These are phyloP conservation scores for Speleostelium caveatum DNA, from an alignment of 78 protist species.

Conservation along the genomic window DNA sequence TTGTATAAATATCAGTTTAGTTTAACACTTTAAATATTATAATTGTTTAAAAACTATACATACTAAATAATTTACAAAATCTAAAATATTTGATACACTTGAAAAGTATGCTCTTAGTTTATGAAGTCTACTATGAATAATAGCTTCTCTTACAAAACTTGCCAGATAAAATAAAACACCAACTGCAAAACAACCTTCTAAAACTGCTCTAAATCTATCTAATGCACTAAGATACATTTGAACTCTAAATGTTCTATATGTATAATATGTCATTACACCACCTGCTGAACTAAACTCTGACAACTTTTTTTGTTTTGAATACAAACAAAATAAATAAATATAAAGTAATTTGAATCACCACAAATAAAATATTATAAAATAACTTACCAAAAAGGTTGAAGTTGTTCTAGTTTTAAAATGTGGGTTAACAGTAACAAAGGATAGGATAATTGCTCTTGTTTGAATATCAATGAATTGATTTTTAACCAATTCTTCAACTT, in stretches of 20 bases:
- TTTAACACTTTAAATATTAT: background rate
- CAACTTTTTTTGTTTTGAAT: background rate
- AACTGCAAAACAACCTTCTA: constrained; percentile 12
- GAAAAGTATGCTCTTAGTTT: constrained; percentile 27
- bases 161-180: constrained; percentile 19
- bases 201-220: constrained; percentile 59
- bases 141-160: constrained; percentile 46
- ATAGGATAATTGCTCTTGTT: constrained; percentile 30
- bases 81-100: constrained; percentile 22
- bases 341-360: background rate
- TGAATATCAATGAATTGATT: constrained; percentile 9
- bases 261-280: constrained; percentile 36
- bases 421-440: background rate
- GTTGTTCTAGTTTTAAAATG: constrained; percentile 14
- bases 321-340: background rate
- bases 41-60: background rate
- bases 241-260: constrained; percentile 64
- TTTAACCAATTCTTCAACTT: background rate
- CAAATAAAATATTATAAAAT: background rate
- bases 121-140: constrained; percentile 29
- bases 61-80: constrained; percentile 38
- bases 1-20: background rate
- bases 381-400: constrained; percentile 5
- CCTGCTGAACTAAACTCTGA: constrained; percentile 44
- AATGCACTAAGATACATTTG: constrained; percentile 18